A percentile compares a stretch with the other conserved stretches of the same genome.
phyloP scores from a whole-genome alignment of 2,329 filamentous ascomycete genomes.

The Ascochyta fabae region DNA sequence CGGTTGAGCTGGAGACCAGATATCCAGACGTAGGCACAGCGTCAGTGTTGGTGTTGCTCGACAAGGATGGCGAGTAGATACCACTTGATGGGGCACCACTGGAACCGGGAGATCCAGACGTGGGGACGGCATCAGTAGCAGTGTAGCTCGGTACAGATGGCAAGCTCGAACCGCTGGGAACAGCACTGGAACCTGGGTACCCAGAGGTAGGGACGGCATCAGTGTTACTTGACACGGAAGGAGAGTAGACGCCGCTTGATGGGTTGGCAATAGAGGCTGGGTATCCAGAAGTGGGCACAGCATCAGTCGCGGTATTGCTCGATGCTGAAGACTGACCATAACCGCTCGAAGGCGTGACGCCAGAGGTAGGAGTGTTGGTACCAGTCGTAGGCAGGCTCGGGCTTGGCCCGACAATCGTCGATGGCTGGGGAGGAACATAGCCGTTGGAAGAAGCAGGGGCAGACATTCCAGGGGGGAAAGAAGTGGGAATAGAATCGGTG shows the following conservation, averaged over 20 bases:
- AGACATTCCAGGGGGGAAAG: conserved; percentile 7
- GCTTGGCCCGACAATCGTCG: conserved; percentile 9
- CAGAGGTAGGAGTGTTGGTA: conserved; percentile 11
- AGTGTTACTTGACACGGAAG: conserved; percentile 2
- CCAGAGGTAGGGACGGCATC: conserved; percentile 2
- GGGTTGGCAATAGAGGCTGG: not conserved
- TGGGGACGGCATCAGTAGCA: conserved; percentile 6
- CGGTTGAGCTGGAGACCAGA: not conserved
- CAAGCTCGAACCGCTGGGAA: not conserved
- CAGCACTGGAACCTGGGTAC: not conserved
- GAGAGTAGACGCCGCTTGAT: not conserved
- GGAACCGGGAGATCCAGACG: not conserved
- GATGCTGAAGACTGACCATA: conserved; percentile 5
- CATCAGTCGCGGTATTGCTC: conserved; percentile 14
- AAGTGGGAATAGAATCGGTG: conserved; percentile 16
- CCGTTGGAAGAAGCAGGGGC: conserved; percentile 2
- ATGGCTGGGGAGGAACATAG: conserved; percentile 14
- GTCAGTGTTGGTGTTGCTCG: conserved; percentile 3
- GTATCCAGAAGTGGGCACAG: conserved; percentile 8
- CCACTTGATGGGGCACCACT: not conserved
- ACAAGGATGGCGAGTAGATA: not conserved
- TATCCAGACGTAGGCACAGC: conserved; percentile 8
- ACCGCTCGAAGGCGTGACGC: conserved; percentile 4
- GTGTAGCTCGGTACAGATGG: not conserved
- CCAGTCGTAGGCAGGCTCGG: not conserved